phyloP scores from a whole-genome alignment of 225 moss, liverwort and hornwort species.

The Pseudoscleropodium purum region DNA sequence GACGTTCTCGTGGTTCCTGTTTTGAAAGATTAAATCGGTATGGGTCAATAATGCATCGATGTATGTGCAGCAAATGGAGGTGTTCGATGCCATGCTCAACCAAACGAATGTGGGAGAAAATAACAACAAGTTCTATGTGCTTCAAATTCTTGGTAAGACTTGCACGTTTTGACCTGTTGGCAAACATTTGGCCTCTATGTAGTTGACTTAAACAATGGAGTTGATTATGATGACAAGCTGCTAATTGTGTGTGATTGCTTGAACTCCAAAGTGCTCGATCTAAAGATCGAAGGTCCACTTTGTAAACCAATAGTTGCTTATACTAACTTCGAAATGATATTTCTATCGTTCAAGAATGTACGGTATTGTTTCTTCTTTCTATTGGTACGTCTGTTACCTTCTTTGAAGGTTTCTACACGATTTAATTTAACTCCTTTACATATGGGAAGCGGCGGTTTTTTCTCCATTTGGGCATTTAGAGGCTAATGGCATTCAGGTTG shows the following conservation, averaged over 20 bases:
- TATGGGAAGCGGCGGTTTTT: not conserved
- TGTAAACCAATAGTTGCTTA: not conserved
- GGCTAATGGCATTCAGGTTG: not conserved
- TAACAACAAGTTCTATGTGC: constrained; percentile 91
- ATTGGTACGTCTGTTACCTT: not conserved
- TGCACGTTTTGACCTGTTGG: not conserved
- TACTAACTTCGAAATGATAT: not conserved
- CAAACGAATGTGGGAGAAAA: constrained; percentile 89
- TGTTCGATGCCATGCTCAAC: constrained; percentile 93
- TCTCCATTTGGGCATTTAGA: too few species aligned
- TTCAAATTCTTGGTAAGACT: constrained; percentile 81
- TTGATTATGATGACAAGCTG: not conserved
- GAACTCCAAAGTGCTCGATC: not conserved
- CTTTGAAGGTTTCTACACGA: not conserved
- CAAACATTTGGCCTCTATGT: not conserved
- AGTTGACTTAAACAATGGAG: not conserved
- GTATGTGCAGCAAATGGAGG: constrained; percentile 37
- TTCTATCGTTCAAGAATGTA: not conserved
- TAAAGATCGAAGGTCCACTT: not conserved
- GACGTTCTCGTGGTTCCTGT: not conserved
- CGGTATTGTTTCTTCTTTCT: not conserved
- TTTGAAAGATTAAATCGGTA: not conserved
- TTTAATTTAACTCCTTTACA: not conserved
- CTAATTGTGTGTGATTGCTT: not conserved
- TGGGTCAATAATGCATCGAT: not conserved